Base-by-base conservation (phyloP, 805 yeast genomes). In the Candida ulmi region DNA sequence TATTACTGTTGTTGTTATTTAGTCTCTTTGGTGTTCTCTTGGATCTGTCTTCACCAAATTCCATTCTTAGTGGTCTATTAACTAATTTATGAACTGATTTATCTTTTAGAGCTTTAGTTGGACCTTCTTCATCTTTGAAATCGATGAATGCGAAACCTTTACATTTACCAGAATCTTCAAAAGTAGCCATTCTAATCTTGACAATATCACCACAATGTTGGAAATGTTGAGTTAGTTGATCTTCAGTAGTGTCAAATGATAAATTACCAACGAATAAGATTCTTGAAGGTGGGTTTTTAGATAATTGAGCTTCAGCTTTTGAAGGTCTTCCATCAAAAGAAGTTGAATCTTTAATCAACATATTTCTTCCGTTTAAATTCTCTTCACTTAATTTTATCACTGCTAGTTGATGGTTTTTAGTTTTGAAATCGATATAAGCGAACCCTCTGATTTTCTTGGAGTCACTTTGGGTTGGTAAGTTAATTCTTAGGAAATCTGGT, bases 101-200 rank as follows among this genome's bases (percentile, higher is more conserved):
- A 47, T 87, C 91, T 49, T 74, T 78, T 45, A 93, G 67, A 1
- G 97, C 98, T 28, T 70, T 70, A 1, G 93, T 84, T 24, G 96
- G 90, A 8, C 93, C 90, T 29, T 75, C 78, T 46, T 83, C 86
- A 47, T 80, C 81, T 46, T 69, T 75, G 65, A 90, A 91, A 61
- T 91, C 98, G 27, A 91, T 67, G 55, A 93, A 91, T 1, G 96
- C 88, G 67, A 91, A 91, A 2, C 98, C 98, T 62, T 93, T 93
- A 69, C 98, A 91, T 58, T 90, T 91, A 1, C 97, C 98, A 37
- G 84, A 68, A 58, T 91, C 99, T 63, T 93, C 88, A 63, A 91
- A 91, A n/a, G 99, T 90, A 4, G 98, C 98, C 95, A 90, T 91
- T 61, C 99, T 76, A 39, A 91, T 77, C 48, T 77, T 77, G 23